These are phyloP conservation scores for Fusarium cyanostomum DNA, from an alignment of 2,329 filamentous ascomycete species.

Conservation along the genomic window DNA sequence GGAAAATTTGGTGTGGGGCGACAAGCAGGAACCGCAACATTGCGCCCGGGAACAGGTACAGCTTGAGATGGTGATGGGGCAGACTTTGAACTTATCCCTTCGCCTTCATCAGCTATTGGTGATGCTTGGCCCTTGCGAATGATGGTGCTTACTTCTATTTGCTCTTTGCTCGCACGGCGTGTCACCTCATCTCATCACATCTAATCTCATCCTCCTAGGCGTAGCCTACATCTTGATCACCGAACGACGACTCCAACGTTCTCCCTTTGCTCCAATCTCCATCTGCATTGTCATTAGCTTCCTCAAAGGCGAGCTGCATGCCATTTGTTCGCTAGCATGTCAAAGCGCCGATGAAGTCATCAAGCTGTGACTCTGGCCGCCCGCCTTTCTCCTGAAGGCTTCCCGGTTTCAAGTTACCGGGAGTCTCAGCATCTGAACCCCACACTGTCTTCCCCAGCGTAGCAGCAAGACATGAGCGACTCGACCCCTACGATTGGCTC, in stretches of 20 bases:
- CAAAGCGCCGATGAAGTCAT: constrained; percentile 2
- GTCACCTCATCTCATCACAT: constrained; percentile 24
- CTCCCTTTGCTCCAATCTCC: not conserved
- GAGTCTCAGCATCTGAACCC: constrained; percentile 13
- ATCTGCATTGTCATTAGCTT: not conserved
- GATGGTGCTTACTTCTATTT: constrained; percentile 10
- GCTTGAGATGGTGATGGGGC: constrained; percentile 15
- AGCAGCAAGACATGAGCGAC: constrained; percentile 21
- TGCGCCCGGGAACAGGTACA: constrained; percentile 30
- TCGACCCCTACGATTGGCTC: constrained; percentile 23
- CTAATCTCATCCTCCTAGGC: constrained; percentile 8
- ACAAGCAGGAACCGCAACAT: constrained; percentile 31
- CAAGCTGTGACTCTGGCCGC: not conserved
- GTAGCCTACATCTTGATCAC: constrained; percentile 13
- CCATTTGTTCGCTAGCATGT: not conserved
- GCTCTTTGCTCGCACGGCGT: constrained; percentile 14
- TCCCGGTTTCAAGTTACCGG: constrained; percentile 16
- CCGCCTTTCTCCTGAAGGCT: constrained; percentile 13
- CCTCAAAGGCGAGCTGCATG: constrained; percentile 3
- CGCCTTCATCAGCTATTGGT: constrained; percentile 23
- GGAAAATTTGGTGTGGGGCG: constrained; percentile 17
- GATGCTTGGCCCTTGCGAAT: constrained; percentile 13
- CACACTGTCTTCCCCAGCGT: constrained; percentile 22
- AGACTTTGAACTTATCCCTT: constrained; percentile 13
- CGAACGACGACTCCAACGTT: not conserved